Evolutionary conservation across 208 protist genomes (phyloP), one percentile per base, ranked within the genome.

Genomic region (Leishmania mexicana): DNA sequence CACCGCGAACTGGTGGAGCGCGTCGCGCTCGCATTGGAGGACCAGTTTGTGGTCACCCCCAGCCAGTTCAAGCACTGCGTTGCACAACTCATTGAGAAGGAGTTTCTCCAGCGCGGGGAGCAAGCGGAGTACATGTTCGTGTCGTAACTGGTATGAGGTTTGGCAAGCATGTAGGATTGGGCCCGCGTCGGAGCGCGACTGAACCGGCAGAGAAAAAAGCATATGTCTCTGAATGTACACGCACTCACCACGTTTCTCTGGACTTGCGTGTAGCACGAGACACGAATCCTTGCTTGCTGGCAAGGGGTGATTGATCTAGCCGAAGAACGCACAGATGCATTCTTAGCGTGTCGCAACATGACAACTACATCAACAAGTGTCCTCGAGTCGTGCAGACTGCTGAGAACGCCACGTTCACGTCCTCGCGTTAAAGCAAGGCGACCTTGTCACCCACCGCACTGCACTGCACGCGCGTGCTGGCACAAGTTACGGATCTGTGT

Each of bases 31-130:
- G 53, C 73, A 35, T 67, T 96, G 49, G 31, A 75, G 35, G 78
- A 74, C 21, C 68, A 81, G 51, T 81, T 83, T n/a, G 53, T 81
- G 28, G 81, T 95, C 28, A 92, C 87, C 1, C 60, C 57, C 0
- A 47, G 85, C 0, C 83, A 93, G 62, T 88, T 95, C 19, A 96
- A 97, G 77, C 45, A 78, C 42, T 88, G 88, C 57, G 24, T 95
- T 4, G 57, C 80, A 2, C 53, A 85, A 40, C 81, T 96, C 21
- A 89, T 95, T 21, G 94, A 93, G n/a, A 82, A 84, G 49, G 91
- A 95, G 51, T 94, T 94, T 58, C 64, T 96, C 51, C 75, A 80
- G 11, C 86, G 90, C n/a, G 84, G 83, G 54, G 83, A 85, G 31
- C 83, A 77, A 13, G 74, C 45, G 28, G 84, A 89, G 51, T 96